phyloP scores from a whole-genome alignment of 177 flowering plant genomes.

The Vitis hybrid region DNA sequence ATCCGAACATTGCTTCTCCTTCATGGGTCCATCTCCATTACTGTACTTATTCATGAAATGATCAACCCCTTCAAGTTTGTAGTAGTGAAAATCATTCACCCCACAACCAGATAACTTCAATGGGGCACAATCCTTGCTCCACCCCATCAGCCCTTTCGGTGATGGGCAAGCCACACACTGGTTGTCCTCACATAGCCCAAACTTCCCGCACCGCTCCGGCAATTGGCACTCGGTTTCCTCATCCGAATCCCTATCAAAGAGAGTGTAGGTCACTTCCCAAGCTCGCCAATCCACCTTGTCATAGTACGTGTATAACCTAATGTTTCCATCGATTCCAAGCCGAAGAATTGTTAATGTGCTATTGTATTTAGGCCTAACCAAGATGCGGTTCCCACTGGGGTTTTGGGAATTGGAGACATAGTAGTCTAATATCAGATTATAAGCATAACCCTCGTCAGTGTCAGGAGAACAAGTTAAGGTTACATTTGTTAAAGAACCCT shows the following conservation, averaged over 20 bases:
- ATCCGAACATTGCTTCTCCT: slow-evolving; percentile 29
- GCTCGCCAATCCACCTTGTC: slow-evolving; percentile 19
- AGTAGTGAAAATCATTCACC: slow-evolving; percentile 27
- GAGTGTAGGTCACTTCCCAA: slow-evolving; percentile 20
- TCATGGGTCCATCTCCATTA: slow-evolving; percentile 36
- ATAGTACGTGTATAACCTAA: slow-evolving; percentile 24
- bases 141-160: slow-evolving; percentile 43
- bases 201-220: slow-evolving; percentile 48
- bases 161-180: slow-evolving; percentile 64
- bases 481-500: slow-evolving; percentile 1
- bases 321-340: slow-evolving; percentile 32
- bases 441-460: slow-evolving; percentile 13
- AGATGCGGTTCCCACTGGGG: not conserved
- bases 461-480: slow-evolving; percentile 15
- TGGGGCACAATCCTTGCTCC: slow-evolving; percentile 52
- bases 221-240: slow-evolving; percentile 30
- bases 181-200: slow-evolving; percentile 55
- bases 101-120: slow-evolving; percentile 24
- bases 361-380: slow-evolving; percentile 31
- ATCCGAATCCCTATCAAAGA: slow-evolving; percentile 5
- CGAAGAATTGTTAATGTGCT: slow-evolving; percentile 17
- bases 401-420: not conserved
- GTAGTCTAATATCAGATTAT: not conserved
- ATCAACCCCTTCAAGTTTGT: slow-evolving; percentile 50
- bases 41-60: slow-evolving; percentile 41